phyloP scores from a whole-genome alignment of 2,329 filamentous ascomycete species.

The Apiospora hydei region DNA sequence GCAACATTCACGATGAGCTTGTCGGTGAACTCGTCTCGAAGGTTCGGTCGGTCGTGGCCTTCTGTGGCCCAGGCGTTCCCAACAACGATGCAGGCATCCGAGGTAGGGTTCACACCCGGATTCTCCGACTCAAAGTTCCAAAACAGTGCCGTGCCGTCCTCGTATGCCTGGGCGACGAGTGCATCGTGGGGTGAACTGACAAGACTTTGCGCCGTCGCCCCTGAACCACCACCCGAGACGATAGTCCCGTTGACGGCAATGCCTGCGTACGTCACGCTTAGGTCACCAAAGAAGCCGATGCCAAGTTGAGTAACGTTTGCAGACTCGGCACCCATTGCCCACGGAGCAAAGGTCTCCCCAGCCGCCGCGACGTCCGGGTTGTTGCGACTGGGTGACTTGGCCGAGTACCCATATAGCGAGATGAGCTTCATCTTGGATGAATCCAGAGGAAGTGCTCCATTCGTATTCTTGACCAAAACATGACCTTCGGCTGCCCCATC shows the following conservation, averaged over 20 bases:
- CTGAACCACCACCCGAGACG: constrained; percentile 48
- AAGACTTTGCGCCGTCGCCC: constrained; percentile 44
- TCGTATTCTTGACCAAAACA: constrained; percentile 54
- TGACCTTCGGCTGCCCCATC: constrained; percentile 46
- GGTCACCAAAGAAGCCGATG: constrained; percentile 35
- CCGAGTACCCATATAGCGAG: constrained; percentile 55
- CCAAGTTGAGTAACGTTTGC: constrained; percentile 30
- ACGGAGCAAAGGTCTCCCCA: constrained; percentile 38
- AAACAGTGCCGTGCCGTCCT: constrained; percentile 53
- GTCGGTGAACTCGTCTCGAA: constrained; percentile 65
- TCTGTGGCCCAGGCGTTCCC: constrained; percentile 67
- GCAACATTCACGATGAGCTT: constrained; percentile 54
- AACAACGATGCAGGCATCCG: constrained; percentile 64
- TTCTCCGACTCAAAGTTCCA: constrained; percentile 51
- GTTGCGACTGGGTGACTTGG: constrained; percentile 32
- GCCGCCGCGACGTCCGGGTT: constrained; percentile 56
- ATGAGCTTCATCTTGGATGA: constrained; percentile 54
- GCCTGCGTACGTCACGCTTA: constrained; percentile 29
- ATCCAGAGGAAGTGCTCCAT: constrained; percentile 50
- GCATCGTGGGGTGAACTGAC: constrained; percentile 49
- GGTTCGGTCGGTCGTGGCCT: constrained; percentile 60
- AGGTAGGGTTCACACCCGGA: constrained; percentile 45
- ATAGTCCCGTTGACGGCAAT: constrained; percentile 48
- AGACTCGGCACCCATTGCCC: constrained; percentile 28
- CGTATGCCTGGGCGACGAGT: constrained; percentile 44